phyloP scores from a whole-genome alignment of 2,329 filamentous ascomycete species.

The Fusarium odoratissimum region DNA sequence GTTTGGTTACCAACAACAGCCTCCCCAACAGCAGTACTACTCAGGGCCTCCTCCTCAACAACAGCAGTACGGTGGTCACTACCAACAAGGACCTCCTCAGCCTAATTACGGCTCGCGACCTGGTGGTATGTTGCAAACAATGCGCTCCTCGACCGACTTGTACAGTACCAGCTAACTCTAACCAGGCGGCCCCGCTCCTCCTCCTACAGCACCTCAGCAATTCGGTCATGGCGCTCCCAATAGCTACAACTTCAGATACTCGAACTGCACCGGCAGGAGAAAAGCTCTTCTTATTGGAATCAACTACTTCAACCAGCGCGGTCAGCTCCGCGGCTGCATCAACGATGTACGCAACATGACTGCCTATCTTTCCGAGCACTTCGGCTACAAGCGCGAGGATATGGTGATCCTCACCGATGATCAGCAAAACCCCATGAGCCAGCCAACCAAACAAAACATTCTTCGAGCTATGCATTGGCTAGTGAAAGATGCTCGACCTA shows the following conservation, averaged over 20 bases:
- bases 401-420: slow-evolving; percentile 98
- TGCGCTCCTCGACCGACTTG: background rate
- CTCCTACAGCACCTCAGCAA: slow-evolving; percentile 73
- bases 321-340: slow-evolving; percentile 92
- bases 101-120: slow-evolving; percentile 62
- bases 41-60: slow-evolving; percentile 50
- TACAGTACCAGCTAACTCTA: slow-evolving; percentile 27
- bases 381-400: slow-evolving; percentile 92
- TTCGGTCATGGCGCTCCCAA: slow-evolving; percentile 85
- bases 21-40: slow-evolving; percentile 57
- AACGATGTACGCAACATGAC: slow-evolving; percentile 99
- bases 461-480: slow-evolving; percentile 97
- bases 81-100: slow-evolving; percentile 51
- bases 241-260: slow-evolving; percentile 89
- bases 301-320: slow-evolving; percentile 95
- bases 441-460: slow-evolving; percentile 96
- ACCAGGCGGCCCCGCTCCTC: slow-evolving; percentile 68
- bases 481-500: slow-evolving; percentile 90
- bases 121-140: slow-evolving; percentile 55
- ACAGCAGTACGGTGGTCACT: slow-evolving; percentile 48
- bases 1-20: slow-evolving; percentile 58
- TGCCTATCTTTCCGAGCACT: slow-evolving; percentile 85
- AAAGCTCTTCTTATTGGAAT: slow-evolving; percentile 95
- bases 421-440: slow-evolving; percentile 96
- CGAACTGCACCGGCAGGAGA: slow-evolving; percentile 85